Conservation (phyloP, 176 grass and related monocot species). For the Cymbopogon citratus region DNA sequence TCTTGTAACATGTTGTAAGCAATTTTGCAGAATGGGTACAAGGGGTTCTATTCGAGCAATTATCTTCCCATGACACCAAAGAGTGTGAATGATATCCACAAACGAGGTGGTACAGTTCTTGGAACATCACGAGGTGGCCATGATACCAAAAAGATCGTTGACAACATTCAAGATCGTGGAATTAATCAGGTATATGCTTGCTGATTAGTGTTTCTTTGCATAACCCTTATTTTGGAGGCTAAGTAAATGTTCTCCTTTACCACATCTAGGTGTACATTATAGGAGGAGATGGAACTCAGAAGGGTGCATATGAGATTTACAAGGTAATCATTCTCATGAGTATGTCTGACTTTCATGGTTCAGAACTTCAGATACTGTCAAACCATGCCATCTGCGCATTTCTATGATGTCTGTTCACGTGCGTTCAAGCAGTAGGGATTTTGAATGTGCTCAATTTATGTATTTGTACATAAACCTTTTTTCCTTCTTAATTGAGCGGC, state of each 20-base stretch:
- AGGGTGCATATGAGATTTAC: conserved; percentile 79
- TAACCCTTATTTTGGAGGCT: conserved; percentile 1
- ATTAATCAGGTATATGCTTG: conserved; percentile 73
- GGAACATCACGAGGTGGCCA: conserved; percentile 94
- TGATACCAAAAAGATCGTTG: conserved; percentile 92
- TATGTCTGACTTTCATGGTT: not conserved
- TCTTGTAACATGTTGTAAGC: conserved; percentile 3
- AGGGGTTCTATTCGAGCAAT: conserved; percentile 96
- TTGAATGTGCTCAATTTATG: not conserved
- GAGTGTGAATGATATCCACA: conserved; percentile 93
- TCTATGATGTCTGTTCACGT: not conserved
- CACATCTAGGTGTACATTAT: conserved; percentile 81
- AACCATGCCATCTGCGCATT: not conserved
- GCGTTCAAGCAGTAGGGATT: not conserved
- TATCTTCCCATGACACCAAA: conserved; percentile 81
- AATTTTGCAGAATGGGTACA: conserved; percentile 82
- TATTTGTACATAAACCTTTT: too few species aligned
- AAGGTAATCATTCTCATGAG: conserved; percentile 53
- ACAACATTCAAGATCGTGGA: conserved; percentile 94
- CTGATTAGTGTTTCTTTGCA: not conserved
- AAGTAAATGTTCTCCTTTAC: not conserved
- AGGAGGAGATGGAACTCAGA: conserved; percentile 96
- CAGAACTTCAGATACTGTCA: too few species aligned
- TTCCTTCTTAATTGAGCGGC: too few species aligned
- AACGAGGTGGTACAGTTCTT: conserved; percentile 87